Conservation (phyloP, 2,329 filamentous ascomycete species). For the Aspergillus melleus region DNA sequence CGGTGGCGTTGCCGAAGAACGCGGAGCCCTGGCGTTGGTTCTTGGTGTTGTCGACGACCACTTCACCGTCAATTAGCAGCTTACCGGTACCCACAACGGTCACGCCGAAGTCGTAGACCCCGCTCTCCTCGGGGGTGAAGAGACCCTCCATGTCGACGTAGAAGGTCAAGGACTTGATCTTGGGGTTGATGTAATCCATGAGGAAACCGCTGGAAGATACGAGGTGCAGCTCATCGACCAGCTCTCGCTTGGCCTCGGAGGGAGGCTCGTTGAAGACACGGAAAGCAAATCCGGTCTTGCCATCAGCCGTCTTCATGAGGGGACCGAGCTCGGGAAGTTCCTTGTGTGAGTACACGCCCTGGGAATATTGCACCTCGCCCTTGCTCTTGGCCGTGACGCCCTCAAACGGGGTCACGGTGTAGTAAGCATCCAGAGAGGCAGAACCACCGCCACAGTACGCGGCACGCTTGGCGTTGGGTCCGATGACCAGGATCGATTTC, state of each 20-base stretch:
- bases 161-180: conserved; percentile 54
- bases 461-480: conserved; percentile 53
- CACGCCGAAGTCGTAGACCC: conserved; percentile 65
- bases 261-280: conserved; percentile 63
- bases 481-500: conserved; percentile 53
- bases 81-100: conserved; percentile 67
- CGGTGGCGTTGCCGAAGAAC: conserved; percentile 65
- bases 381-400: conserved; percentile 41
- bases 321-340: conserved; percentile 60
- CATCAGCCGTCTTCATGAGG: conserved; percentile 53
- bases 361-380: conserved; percentile 50
- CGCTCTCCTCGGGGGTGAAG: conserved; percentile 61
- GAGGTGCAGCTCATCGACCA: conserved; percentile 53
- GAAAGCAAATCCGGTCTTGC: conserved; percentile 61
- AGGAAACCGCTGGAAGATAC: conserved; percentile 47
- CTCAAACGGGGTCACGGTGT: conserved; percentile 46
- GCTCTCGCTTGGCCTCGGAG: conserved; percentile 46
- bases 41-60: conserved; percentile 66
- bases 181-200: conserved; percentile 57
- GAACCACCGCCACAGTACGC: conserved; percentile 64
- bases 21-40: conserved; percentile 63
- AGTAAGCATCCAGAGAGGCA: conserved; percentile 53
- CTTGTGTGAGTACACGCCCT: conserved; percentile 66
- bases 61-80: conserved; percentile 61
- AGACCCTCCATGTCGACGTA: conserved; percentile 63